Base-by-base conservation (phyloP, 139 green algal species). In the Closterium sp. region DNA sequence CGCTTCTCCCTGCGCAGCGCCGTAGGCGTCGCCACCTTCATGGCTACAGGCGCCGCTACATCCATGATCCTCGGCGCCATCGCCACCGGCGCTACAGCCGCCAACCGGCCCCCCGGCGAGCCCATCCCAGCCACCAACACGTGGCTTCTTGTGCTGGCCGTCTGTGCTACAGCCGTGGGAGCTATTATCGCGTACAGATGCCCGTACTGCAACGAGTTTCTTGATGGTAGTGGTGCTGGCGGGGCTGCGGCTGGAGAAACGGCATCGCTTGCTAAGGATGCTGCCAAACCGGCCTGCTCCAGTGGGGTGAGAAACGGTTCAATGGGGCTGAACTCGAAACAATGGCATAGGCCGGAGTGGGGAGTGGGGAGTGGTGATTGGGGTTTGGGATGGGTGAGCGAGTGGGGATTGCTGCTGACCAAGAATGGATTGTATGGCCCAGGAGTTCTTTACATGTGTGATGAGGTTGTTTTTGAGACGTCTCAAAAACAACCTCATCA, bases 1-100 rank as follows among this genome's bases (percentile, higher is more conserved):
- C 91, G 96, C 22, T 86, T 95, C 27, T 91, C 62, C 17, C 79
- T 31, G n/a, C 50, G 93, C 28, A 88, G 28, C 31, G 79, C 92
- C 19, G n/a, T 91, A 13, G 29, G 34, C 85, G 96, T 89, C 5
- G 34, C 90, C 11, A 91, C 91, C 6, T 97, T 97, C 93, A 97
- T 98, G 96, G 92, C 89, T 1, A 30, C 92, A 9, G 96, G 96
- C 32, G 93, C 91, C 28, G 87, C 87, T 42, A 89, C 87, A 31
- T 30, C 88, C 38, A 91, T 94, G 62, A 79, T 13, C 19, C 17
- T 79, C 17, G 62, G 62, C 1, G 62, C 62, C 17, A 79, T 79
- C 17, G 62, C 62, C 62, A 79, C 62, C 62, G 62, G 62, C 17
- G 13, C 62, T 79, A 79, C 62, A 79, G 62, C 62, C 62, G 62